These are phyloP conservation scores for Cutaneotrichosporon arboriforme DNA, from an alignment of 1,284 basidiomycete species.

Conservation along the genomic window DNA sequence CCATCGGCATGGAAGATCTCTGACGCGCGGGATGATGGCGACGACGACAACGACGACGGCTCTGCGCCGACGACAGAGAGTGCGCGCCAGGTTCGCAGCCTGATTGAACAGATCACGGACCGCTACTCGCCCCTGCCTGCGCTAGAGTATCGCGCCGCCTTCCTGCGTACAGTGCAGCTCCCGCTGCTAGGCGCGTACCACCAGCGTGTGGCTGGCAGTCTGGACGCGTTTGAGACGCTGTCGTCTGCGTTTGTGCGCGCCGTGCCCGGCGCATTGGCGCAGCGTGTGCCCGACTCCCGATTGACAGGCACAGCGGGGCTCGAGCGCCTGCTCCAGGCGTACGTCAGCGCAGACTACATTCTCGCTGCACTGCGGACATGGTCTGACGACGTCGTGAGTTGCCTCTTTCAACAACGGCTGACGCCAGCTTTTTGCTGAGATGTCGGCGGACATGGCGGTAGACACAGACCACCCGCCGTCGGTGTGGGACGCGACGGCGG, in stretches of 20 bases:
- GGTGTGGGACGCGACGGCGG: conserved; percentile 68
- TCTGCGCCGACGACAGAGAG: conserved; percentile 59
- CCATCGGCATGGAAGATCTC: conserved; percentile 83
- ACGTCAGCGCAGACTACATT: conserved; percentile 69
- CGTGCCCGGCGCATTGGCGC: conserved; percentile 73
- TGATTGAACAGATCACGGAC: conserved; percentile 87
- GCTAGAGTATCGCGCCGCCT: conserved; percentile 69
- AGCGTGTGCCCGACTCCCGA: background rate
- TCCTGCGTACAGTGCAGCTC: conserved; percentile 72
- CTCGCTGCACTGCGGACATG: conserved; percentile 63
- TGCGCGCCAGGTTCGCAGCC: conserved; percentile 69
- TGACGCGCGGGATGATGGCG: conserved; percentile 57
- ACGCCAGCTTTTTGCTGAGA: conserved; percentile 75
- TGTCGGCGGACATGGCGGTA: conserved; percentile 67
- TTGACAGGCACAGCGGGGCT: conserved; percentile 73
- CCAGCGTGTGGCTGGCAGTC: conserved; percentile 67
- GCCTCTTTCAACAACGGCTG: background rate
- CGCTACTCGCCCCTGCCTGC: conserved; percentile 82
- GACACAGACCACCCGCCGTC: conserved; percentile 3
- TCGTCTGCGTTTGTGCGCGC: conserved; percentile 80
- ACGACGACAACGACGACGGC: conserved; percentile 53
- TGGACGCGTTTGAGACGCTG: conserved; percentile 89
- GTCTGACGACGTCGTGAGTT: conserved; percentile 76
- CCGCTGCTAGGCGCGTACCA: conserved; percentile 75
- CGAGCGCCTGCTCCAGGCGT: conserved; percentile 72